Percentiles rank a stretch among this genome's conserved stretches.
These are phyloP conservation scores for Penicillium sp. DNA, from an alignment of 2,329 filamentous ascomycete species.

Conservation along the genomic window DNA sequence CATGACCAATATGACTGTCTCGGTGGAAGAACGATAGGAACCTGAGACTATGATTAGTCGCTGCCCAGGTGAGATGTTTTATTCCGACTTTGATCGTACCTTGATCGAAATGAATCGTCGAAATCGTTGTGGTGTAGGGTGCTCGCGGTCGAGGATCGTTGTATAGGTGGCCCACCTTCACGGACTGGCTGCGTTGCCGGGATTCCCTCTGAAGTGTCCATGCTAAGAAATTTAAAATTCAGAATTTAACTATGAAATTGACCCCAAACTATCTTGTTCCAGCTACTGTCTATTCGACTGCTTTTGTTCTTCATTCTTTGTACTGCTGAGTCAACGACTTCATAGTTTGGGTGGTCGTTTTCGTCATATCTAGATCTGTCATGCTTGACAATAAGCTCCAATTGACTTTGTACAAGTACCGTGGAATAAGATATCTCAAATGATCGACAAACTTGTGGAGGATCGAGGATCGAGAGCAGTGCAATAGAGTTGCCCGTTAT, in stretches of 20 bases:
- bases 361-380: neutral
- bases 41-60: constrained; percentile 6
- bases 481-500: too few relatives aligned
- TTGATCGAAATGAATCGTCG: constrained; percentile 24
- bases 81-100: constrained; percentile 6
- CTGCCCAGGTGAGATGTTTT: neutral
- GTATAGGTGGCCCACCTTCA: neutral
- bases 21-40: constrained; percentile 26
- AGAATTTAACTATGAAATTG: neutral
- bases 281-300: neutral
- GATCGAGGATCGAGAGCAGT: too few relatives aligned
- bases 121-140: constrained; percentile 28
- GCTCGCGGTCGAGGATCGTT: constrained; percentile 20
- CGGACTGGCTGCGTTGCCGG: neutral
- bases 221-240: neutral
- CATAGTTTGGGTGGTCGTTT: neutral
- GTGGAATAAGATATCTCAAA: neutral
- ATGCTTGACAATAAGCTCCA: neutral
- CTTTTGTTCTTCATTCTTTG: neutral
- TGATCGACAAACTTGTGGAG: too few relatives aligned
- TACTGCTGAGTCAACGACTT: constrained; percentile 14
- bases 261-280: too few relatives aligned
- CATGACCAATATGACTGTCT: constrained; percentile 28
- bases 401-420: neutral
- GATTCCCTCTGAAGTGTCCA: neutral